These are phyloP conservation scores for Avicennia marina DNA, from an alignment of 257 asterid species.

Conservation along the genomic window DNA sequence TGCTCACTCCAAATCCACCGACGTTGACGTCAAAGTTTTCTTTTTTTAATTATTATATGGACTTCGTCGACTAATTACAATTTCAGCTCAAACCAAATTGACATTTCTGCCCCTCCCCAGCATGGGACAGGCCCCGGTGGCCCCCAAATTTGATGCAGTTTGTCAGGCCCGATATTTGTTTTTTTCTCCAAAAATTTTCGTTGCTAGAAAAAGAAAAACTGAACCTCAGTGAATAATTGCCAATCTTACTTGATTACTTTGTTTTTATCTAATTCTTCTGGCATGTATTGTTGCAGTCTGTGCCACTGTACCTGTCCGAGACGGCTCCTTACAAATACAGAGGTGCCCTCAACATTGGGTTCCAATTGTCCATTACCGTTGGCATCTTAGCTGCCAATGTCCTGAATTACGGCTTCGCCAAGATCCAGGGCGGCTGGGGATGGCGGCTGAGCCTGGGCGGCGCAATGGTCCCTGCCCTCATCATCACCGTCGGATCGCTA, in stretches of 20 bases:
- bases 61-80: too few species aligned
- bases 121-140: too few species aligned
- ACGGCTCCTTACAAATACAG: constrained; percentile 67
- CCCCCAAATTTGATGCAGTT: too few species aligned
- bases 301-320: constrained; percentile 64
- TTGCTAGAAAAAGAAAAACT: too few species aligned
- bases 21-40: too few species aligned
- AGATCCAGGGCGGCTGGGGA: constrained; percentile 59
- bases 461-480: constrained; percentile 74
- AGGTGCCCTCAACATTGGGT: constrained; percentile 65
- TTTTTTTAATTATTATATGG: too few species aligned
- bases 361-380: constrained; percentile 53
- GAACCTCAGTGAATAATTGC: neutral
- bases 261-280: neutral
- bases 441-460: constrained; percentile 86
- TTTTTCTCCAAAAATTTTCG: too few species aligned
- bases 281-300: constrained; percentile 28
- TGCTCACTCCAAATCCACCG: too few species aligned
- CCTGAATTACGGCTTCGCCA: constrained; percentile 48
- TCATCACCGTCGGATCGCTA: constrained; percentile 66
- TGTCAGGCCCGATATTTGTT: too few species aligned
- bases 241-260: neutral
- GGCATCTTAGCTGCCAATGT: constrained; percentile 61
- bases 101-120: too few species aligned
- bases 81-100: too few species aligned